A percentile compares a stretch with the other conserved stretches of the same genome.
Evolutionary conservation across 129 eudicot species (phyloP).

Genomic region (Mikania micrantha): DNA sequence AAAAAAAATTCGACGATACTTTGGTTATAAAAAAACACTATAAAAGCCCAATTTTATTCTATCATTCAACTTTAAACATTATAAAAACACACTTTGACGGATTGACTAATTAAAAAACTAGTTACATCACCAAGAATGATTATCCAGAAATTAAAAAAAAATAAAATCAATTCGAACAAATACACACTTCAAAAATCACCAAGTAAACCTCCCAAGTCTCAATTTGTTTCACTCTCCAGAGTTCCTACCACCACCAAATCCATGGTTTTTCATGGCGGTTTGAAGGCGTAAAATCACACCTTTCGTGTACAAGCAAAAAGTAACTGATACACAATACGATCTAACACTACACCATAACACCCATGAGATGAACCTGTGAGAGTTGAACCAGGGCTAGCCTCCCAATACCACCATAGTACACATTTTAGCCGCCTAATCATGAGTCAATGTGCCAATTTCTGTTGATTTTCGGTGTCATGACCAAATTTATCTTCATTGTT

Average conservation of each 20-base stretch:
- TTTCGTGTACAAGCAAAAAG: constrained; percentile 15
- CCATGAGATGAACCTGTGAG: constrained; percentile 8
- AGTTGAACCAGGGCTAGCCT: background rate
- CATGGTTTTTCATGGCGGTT: constrained; percentile 2
- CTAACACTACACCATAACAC: constrained; percentile 18
- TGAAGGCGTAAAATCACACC: background rate
- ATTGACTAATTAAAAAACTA: too few relatives aligned
- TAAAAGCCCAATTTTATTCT: too few relatives aligned
- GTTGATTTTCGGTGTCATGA: constrained; percentile 6
- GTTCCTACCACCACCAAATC: constrained; percentile 4
- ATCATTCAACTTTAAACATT: too few relatives aligned
- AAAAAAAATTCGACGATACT: too few relatives aligned
- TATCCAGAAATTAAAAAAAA: too few relatives aligned
- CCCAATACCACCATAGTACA: background rate
- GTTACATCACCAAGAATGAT: too few relatives aligned
- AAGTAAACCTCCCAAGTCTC: background rate
- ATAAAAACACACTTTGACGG: too few relatives aligned
- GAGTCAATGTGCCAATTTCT: constrained; percentile 1
- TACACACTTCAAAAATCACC: background rate
- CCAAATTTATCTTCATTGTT: constrained; percentile 7
- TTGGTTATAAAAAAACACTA: too few relatives aligned
- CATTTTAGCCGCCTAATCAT: background rate
- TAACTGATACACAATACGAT: constrained; percentile 14
- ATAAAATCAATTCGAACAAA: too few relatives aligned
- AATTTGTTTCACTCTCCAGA: constrained; percentile 4